A percentile compares a stretch with the other conserved stretches of the same genome.
These are phyloP conservation scores for Biancaea sappan DNA, from an alignment of 306 rosid genomes.

Conservation along the genomic window DNA sequence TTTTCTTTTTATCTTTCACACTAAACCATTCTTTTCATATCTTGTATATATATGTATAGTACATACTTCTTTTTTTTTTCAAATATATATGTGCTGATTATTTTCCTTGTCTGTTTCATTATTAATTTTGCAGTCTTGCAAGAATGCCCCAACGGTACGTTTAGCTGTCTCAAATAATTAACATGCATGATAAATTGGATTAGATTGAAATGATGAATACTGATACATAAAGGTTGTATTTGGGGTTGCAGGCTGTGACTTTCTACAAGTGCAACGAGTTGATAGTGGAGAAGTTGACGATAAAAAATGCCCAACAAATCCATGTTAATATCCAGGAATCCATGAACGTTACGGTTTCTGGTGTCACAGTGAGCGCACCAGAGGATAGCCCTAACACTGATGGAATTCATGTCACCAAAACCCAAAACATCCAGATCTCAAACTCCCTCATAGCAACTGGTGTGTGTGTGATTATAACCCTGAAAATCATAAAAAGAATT, in stretches of 20 bases:
- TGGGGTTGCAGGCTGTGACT: conserved; percentile 47
- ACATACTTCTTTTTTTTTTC: background rate
- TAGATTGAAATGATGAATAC: background rate
- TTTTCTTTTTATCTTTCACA: no score
- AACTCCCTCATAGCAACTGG: conserved; percentile 45
- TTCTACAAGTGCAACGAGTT: conserved; percentile 39
- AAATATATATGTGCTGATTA: background rate
- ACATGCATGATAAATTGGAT: no score
- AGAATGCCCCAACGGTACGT: conserved; percentile 64
- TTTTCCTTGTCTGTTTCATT: background rate
- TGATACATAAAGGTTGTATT: no score
- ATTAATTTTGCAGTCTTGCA: conserved; percentile 54
- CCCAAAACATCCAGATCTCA: conserved; percentile 43
- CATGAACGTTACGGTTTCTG: conserved; percentile 35
- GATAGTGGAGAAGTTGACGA: conserved; percentile 37
- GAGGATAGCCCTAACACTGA: conserved; percentile 57
- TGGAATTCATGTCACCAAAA: conserved; percentile 51
- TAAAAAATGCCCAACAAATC: conserved; percentile 47
- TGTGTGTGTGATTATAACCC: background rate
- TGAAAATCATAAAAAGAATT: background rate
- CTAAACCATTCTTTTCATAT: no score
- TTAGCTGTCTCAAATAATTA: background rate
- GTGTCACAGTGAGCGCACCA: conserved; percentile 45
- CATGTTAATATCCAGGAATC: conserved; percentile 41
- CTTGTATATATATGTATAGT: no score